Evolutionary conservation across 371 early-diverging fungal species (phyloP), one percentile per base, ranked within the genome.

Genomic region (Phascolomyces articulosus): DNA sequence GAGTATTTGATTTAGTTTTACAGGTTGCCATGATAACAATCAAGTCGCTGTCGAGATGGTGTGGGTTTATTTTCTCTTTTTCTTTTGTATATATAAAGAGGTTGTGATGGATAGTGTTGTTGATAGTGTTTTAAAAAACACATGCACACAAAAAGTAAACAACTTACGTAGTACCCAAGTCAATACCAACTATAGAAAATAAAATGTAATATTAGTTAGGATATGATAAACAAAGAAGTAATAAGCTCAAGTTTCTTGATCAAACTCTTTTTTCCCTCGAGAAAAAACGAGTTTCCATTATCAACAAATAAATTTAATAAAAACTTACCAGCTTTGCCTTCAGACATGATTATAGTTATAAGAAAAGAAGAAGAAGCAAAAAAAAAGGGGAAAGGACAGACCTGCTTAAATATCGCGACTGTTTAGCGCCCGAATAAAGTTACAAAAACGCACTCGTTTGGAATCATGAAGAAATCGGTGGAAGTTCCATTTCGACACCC

Each of bases 161-260:
- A 44, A 95, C 96, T 93, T 98, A 98, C 78, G 99, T 99, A 78
- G 99, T 99, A 82, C 99, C 99, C 82, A 99, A 90, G 90, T 99
- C 98, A 82, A 93, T 93, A 87, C 94, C 94, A 80, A 93, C 81
- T 71, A 28, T 28, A 26, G 60, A 59, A 28, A n/a, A 40, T 40
- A 57, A 28, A 18, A 28, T 58, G 23, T 27, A 9, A 34, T 34
- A 11, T 34, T 34, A 23, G 23, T 23, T 11, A 53, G 54, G 10
- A 53, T 28, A 53, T 53, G 16, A 51, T 31, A 38, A 47, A 27
- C 24, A 21, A 41, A 20, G 26, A 24, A 11, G 60, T 59, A 47
- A 27, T 47, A 28, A 85, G 74, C 61, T 92, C 90, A 69, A 90
- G 47, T 11, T 20, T 21, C 20, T 20, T 20, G 23, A 40, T 40